Evolutionary conservation across 805 yeast species (phyloP).

Genomic region (Clavispora santaluciae): DNA sequence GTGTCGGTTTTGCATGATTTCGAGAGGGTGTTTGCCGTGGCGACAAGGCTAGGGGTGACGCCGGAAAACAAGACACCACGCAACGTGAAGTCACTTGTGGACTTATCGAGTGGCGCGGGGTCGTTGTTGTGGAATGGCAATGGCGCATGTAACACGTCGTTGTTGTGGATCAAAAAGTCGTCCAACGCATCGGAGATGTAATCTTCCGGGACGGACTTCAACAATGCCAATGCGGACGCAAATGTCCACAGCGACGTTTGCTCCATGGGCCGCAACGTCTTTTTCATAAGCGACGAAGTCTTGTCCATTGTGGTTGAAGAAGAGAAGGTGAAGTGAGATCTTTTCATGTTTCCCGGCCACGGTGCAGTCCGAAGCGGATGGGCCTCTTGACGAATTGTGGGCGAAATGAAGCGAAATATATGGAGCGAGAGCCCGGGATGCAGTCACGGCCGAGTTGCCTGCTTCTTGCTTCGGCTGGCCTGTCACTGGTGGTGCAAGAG

Average conservation of each 20-base stretch:
- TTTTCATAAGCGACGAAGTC: neutral
- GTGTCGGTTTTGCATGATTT: constrained; percentile 34
- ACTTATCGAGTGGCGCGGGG: neutral
- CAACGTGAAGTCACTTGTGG: constrained; percentile 29
- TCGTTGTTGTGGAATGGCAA: constrained; percentile 21
- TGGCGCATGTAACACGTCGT: constrained; percentile 25
- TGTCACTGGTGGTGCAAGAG: neutral
- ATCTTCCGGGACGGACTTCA: constrained; percentile 27
- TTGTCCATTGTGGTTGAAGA: constrained; percentile 1
- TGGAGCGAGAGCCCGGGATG: neutral
- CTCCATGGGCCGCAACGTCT: constrained; percentile 12
- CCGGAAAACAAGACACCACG: constrained; percentile 37
- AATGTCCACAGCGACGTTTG: constrained; percentile 31
- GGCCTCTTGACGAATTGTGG: too few species aligned
- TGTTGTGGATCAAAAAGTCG: constrained; percentile 34
- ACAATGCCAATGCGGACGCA: constrained; percentile 31
- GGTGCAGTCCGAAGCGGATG: neutral
- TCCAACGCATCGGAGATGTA: constrained; percentile 33
- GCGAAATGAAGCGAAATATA: neutral
- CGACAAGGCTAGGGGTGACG: constrained; percentile 27
- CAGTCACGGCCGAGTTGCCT: neutral
- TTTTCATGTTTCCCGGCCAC: neutral
- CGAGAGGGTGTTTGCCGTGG: constrained; percentile 39
- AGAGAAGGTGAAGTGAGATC: neutral
- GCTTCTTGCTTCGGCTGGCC: neutral